Evolutionary conservation across 192 early-diverging fungal species (phyloP), one percentile per base, ranked within the genome.

Genomic region (Gamsiella multidivaricata): DNA sequence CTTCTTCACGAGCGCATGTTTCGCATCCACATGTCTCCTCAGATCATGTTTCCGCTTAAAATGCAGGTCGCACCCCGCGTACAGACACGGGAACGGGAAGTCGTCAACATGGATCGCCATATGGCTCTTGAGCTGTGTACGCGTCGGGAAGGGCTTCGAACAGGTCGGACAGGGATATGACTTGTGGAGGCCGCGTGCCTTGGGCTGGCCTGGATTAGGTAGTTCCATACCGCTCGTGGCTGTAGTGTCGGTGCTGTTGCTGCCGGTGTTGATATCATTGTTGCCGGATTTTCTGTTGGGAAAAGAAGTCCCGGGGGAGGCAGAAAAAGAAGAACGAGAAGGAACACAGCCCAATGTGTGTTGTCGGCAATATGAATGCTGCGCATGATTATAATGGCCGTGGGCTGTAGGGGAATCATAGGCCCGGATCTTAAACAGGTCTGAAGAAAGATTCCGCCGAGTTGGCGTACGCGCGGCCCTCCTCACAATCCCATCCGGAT

Each of bases 41-140:
- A 82, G 52, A 65, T 82, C 81, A 37, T 82, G 81, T 54, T 82
- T 82, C 23, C 81, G 65, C 50, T 78, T 82, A 42, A 82, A 82
- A 36, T 73, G 64, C 3, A 70, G 54, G 36, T 70, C 76, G 22
- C 81, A 82, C 1, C 65, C 65, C 0, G 61, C 32, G 26, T 70
- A 82, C 45, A 65, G 50, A 32, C 81, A 82, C 11, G 66, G 61
- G 54, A 74, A 82, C 11, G 81, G 81, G 12, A 78, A 73, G n/a
- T 69, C 42, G 15, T 78, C 74, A 2, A 70, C 59, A 43, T 82
- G 81, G 54, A 79, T 82, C 12, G 70, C 62, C 62, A 74, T 71
- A 46, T 82, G 81, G 2, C 75, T 70, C 45, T 79, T 72, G 55
- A 82, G 67, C 29, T 82, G 76, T 2, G 78, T 79, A 10, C 78